phyloP scores from a whole-genome alignment of 164 flowering plant species.

The Piper betle region DNA sequence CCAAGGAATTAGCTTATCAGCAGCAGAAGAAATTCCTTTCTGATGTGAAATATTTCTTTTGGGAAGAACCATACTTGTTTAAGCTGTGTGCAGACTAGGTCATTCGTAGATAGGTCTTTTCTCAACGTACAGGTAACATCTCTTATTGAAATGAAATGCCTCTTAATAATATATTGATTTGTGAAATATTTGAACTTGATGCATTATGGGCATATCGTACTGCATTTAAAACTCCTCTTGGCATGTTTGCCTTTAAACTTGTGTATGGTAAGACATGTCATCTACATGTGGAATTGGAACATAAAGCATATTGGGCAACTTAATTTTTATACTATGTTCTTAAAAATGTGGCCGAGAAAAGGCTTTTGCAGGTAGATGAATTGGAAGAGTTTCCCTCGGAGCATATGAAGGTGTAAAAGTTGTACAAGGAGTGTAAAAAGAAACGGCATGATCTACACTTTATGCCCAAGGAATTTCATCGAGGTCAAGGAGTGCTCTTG shows the following conservation, averaged over 20 bases:
- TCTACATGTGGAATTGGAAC: conserved; percentile 1
- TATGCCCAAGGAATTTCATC: too few relatives aligned
- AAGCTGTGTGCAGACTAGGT: not conserved
- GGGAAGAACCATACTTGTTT: not conserved
- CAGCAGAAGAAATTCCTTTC: not conserved
- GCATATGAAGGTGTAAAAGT: too few relatives aligned
- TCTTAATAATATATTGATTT: not conserved
- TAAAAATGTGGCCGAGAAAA: too few relatives aligned
- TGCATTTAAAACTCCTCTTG: not conserved
- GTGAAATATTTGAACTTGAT: not conserved
- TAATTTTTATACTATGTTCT: too few relatives aligned
- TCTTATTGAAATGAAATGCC: not conserved
- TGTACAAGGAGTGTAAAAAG: too few relatives aligned
- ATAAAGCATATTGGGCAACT: not conserved
- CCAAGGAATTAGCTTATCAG: not conserved
- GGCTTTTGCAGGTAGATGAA: too few relatives aligned
- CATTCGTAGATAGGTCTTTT: not conserved
- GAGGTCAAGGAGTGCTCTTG: too few relatives aligned
- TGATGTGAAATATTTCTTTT: not conserved
- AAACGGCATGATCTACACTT: too few relatives aligned
- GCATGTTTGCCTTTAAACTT: not conserved
- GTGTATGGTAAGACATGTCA: not conserved
- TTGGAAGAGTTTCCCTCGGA: too few relatives aligned
- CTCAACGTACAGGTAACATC: not conserved
- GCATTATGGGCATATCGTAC: not conserved